Percentiles rank a stretch among this genome's conserved stretches.
phyloP scores from a whole-genome alignment of 345 rosid genomes.

The Salix suchowensis region DNA sequence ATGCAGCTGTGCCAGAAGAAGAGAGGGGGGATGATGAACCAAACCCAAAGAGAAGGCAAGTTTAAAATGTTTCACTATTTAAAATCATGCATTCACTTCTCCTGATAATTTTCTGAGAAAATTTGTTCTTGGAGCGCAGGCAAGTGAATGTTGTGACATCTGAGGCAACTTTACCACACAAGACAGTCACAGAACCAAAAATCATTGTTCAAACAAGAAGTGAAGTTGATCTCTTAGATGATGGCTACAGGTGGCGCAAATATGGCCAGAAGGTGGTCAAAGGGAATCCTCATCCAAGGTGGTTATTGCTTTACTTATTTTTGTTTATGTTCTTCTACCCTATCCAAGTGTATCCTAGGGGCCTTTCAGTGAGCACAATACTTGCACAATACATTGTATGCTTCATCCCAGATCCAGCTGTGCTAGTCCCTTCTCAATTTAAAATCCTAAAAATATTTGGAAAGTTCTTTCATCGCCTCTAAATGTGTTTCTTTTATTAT shows the following conservation, averaged over 20 bases:
- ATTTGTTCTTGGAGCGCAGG: slow-evolving; percentile 36
- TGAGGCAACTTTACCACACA: slow-evolving; percentile 51
- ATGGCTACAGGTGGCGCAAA: slow-evolving; percentile 98
- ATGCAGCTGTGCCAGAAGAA: slow-evolving; percentile 35
- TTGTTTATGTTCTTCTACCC: slow-evolving; percentile 7
- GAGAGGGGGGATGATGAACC: slow-evolving; percentile 51
- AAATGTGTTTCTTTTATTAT: background rate
- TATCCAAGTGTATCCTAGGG: background rate
- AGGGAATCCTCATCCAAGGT: slow-evolving; percentile 97
- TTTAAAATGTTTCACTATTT: slow-evolving; percentile 2
- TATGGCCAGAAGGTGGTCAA: slow-evolving; percentile 99
- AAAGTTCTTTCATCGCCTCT: background rate
- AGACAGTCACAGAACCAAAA: slow-evolving; percentile 78
- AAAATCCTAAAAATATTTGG: background rate
- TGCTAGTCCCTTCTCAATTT: background rate
- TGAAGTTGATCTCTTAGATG: slow-evolving; percentile 95
- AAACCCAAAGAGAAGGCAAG: slow-evolving; percentile 68
- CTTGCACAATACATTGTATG: background rate
- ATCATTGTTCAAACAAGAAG: slow-evolving; percentile 93
- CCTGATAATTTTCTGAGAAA: background rate
- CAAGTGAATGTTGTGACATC: slow-evolving; percentile 35
- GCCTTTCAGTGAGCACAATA: background rate
- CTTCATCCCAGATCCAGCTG: background rate
- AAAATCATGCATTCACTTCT: background rate
- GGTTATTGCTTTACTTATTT: slow-evolving; percentile 9